A percentile compares a stretch with the other conserved stretches of the same genome.
Conservation (phyloP, 2,329 filamentous ascomycete genomes). For the Hirsutella minnesotensis region DNA sequence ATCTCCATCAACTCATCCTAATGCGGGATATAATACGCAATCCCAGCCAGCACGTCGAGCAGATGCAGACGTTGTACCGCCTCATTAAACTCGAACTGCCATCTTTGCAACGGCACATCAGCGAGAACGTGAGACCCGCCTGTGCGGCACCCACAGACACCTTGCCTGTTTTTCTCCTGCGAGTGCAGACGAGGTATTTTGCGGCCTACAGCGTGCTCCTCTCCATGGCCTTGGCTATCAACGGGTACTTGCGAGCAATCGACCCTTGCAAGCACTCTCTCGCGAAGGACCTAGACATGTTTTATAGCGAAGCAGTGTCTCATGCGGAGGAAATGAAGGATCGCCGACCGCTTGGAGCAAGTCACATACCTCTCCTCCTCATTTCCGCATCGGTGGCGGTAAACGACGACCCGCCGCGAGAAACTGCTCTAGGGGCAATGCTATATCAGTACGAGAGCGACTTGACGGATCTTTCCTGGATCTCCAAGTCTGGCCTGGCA, state of each 20-base stretch:
- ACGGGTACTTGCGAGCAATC: slow-evolving; percentile 12
- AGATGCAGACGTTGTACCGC: slow-evolving; percentile 9
- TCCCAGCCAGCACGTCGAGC: slow-evolving; percentile 7
- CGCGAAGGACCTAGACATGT: slow-evolving; percentile 7
- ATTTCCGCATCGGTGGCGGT: slow-evolving; percentile 13
- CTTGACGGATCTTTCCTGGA: slow-evolving; percentile 1
- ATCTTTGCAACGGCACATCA: slow-evolving; percentile 1
- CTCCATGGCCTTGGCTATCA: slow-evolving; percentile 10
- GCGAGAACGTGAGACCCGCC: not conserved
- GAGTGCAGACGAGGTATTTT: slow-evolving; percentile 3
- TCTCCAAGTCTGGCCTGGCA: not conserved
- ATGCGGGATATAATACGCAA: slow-evolving; percentile 10
- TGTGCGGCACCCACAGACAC: not conserved
- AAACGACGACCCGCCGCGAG: slow-evolving; percentile 13
- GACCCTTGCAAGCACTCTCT: slow-evolving; percentile 6
- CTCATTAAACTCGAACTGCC: slow-evolving; percentile 8
- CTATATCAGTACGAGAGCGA: slow-evolving; percentile 11
- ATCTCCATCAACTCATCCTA: slow-evolving; percentile 6
- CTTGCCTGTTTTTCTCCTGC: slow-evolving; percentile 2
- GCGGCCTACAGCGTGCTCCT: slow-evolving; percentile 10
- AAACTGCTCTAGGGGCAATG: slow-evolving; percentile 3
- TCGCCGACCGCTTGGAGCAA: slow-evolving; percentile 15
- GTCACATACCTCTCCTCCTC: slow-evolving; percentile 14
- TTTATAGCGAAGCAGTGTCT: slow-evolving; percentile 12
- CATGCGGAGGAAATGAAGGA: slow-evolving; percentile 9